Percentiles rank a stretch among this genome's conserved stretches.
phyloP scores from a whole-genome alignment of 2,329 filamentous ascomycete species.

The Apiospora rasikravindrae region DNA sequence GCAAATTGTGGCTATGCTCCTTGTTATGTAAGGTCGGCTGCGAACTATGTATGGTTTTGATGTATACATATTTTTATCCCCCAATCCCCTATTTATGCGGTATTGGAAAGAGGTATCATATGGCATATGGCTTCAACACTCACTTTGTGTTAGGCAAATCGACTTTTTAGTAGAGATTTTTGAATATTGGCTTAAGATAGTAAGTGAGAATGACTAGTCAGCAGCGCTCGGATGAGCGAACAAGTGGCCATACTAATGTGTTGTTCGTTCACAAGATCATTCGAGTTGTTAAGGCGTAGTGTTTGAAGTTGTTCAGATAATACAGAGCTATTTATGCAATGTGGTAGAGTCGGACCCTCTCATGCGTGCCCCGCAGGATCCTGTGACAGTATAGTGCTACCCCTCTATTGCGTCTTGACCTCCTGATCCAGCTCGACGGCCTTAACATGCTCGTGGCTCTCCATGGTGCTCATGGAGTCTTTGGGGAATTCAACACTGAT shows the following conservation, averaged over 20 bases:
- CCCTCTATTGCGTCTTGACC: slow-evolving; percentile 71
- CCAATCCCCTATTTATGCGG: background rate
- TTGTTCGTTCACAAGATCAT: background rate
- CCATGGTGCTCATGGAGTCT: slow-evolving; percentile 69
- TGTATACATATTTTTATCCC: background rate
- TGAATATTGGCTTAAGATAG: too few relatives aligned
- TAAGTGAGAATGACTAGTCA: too few relatives aligned
- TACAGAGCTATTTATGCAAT: background rate
- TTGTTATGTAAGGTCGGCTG: background rate
- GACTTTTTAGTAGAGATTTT: too few relatives aligned
- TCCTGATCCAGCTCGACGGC: slow-evolving; percentile 74
- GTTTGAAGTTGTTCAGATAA: background rate
- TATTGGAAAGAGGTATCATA: background rate
- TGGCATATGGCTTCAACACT: background rate
- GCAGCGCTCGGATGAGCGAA: background rate
- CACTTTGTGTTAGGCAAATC: background rate
- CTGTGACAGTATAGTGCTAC: background rate
- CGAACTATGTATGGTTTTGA: background rate
- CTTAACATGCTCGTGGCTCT: slow-evolving; percentile 73
- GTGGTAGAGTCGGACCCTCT: slow-evolving; percentile 15
- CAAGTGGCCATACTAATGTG: background rate
- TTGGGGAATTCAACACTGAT: slow-evolving; percentile 74
- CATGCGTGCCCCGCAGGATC: slow-evolving; percentile 11
- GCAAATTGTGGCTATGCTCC: background rate
- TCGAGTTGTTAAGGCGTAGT: background rate